Conservation (phyloP, 2,329 filamentous ascomycete genomes). For the Ophiosphaerella herpotricha region DNA sequence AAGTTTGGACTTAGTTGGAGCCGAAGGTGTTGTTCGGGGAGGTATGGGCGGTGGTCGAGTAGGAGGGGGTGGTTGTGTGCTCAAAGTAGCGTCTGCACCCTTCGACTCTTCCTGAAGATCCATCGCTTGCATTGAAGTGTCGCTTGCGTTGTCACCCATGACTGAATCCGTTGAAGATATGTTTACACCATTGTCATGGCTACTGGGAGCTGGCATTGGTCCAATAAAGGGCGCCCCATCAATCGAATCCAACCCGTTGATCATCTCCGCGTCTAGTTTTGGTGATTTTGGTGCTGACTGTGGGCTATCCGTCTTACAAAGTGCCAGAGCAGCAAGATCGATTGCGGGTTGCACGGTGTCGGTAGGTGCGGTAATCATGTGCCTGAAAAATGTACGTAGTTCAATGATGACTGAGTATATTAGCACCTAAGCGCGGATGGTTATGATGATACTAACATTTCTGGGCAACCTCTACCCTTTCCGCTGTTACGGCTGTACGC, state of each 20-base stretch:
- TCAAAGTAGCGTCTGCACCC: constrained; percentile 3
- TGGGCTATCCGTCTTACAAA: constrained; percentile 62
- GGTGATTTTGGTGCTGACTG: constrained; percentile 44
- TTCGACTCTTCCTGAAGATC: constrained; percentile 11
- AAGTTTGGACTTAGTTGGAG: constrained; percentile 35
- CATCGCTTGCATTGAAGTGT: constrained; percentile 28
- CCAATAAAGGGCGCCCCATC: constrained; percentile 52
- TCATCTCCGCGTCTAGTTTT: constrained; percentile 51
- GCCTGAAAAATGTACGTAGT: constrained; percentile 70
- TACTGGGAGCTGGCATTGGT: constrained; percentile 48
- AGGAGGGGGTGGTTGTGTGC: constrained; percentile 42
- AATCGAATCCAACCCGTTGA: constrained; percentile 48
- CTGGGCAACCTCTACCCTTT: constrained; percentile 65
- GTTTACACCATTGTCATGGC: constrained; percentile 4
- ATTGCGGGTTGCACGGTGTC: constrained; percentile 72
- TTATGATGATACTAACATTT: constrained; percentile 65
- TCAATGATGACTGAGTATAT: constrained; percentile 70
- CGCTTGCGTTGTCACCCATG: constrained; percentile 29
- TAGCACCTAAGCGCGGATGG: constrained; percentile 9
- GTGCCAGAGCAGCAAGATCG: constrained; percentile 77
- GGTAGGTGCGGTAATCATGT: constrained; percentile 67
- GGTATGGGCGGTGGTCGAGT: constrained; percentile 63
- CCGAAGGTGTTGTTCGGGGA: constrained; percentile 50
- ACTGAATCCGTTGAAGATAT: constrained; percentile 23
- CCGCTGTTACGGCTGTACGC: constrained; percentile 66